Percentiles rank a stretch among this genome's conserved stretches.
Conservation (phyloP, 495 filamentous ascomycete species). For the Penicillium pulvis region DNA sequence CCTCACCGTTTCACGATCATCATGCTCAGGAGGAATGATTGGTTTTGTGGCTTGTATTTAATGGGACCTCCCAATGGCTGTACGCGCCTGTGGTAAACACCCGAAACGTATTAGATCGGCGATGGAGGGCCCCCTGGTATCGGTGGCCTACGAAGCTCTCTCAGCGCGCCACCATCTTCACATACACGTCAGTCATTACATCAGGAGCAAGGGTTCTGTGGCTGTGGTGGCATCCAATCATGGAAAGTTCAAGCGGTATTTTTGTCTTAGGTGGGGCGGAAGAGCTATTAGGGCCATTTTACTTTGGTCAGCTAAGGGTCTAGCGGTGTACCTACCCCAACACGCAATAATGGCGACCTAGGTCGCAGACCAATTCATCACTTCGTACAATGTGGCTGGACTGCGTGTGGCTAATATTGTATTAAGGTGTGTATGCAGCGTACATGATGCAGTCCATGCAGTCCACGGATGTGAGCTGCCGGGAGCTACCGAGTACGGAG, state of each 20-base stretch:
- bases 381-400: not conserved
- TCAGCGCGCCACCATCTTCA: not conserved
- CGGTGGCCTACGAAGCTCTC: not conserved
- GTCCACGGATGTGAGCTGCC: not conserved
- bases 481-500: not conserved
- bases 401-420: not conserved
- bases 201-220: not conserved
- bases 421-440: not conserved
- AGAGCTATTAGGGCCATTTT: not conserved
- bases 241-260: not conserved
- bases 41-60: not conserved
- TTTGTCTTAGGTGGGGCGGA: not conserved
- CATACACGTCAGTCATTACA: conserved; percentile 2
- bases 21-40: conserved; percentile 2
- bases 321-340: not conserved
- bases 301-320: not conserved
- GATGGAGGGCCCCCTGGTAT: not conserved
- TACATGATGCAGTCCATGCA: not conserved
- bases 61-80: not conserved
- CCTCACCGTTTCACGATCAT: conserved; percentile 6
- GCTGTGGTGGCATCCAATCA: conserved; percentile 1
- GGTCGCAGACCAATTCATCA: not conserved
- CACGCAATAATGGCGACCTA: too few species aligned
- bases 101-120: not conserved
- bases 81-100: not conserved